phyloP scores from a whole-genome alignment of 495 filamentous ascomycete species.

The Viridothelium virens region DNA sequence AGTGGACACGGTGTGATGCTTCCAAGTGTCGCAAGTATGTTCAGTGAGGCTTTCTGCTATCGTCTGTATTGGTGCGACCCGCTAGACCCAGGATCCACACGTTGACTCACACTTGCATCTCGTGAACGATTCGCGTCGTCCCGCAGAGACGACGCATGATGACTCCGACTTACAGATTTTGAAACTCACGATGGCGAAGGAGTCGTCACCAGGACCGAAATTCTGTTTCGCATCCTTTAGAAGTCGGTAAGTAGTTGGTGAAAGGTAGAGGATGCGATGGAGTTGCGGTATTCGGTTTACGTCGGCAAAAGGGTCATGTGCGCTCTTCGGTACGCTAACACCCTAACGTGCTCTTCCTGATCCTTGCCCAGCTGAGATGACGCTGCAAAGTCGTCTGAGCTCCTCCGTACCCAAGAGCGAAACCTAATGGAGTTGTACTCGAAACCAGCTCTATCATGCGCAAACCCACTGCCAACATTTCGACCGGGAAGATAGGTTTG shows the following conservation, averaged over 20 bases:
- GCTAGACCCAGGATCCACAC: background rate
- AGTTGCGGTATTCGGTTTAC: background rate
- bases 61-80: background rate
- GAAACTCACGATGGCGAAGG: background rate
- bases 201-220: background rate
- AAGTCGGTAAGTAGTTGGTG: background rate
- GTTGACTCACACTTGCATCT: conserved; percentile 9
- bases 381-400: conserved; percentile 2
- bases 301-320: conserved; percentile 8
- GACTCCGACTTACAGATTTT: conserved; percentile 7
- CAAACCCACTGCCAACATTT: background rate
- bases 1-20: too few species aligned
- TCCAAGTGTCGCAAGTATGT: background rate
- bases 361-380: conserved; percentile 4
- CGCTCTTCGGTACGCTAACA: background rate
- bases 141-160: background rate
- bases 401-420: background rate
- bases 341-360: background rate
- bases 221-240: background rate
- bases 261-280: background rate
- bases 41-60: background rate
- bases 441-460: background rate
- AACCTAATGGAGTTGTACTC: background rate
- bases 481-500: background rate
- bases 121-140: background rate